phyloP scores from a whole-genome alignment of 305 asterid species.

The Fraxinus latifolia region DNA sequence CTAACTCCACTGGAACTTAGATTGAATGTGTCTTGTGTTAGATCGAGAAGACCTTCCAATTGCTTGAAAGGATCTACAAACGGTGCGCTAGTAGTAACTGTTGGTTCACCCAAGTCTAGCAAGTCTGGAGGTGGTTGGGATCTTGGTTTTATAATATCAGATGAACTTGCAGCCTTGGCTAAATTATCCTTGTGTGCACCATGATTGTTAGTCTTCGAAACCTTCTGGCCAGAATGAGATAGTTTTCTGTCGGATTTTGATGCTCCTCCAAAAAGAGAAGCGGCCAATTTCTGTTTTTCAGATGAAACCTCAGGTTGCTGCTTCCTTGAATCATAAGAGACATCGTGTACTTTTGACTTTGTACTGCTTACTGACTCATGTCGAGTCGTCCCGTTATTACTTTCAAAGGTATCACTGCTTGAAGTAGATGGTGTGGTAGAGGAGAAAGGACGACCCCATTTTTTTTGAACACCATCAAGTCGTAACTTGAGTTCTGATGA shows the following conservation, averaged over 20 bases:
- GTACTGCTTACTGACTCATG: conserved; percentile 44
- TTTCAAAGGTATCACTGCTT: conserved; percentile 36
- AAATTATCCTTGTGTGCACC: conserved; percentile 45
- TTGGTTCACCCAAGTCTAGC: conserved; percentile 80
- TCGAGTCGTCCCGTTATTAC: conserved; percentile 54
- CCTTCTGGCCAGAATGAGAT: conserved; percentile 46
- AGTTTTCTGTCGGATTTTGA: conserved; percentile 56
- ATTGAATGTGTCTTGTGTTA: conserved; percentile 44
- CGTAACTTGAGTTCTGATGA: conserved; percentile 69
- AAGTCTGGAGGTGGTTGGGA: conserved; percentile 76
- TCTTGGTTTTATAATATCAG: conserved; percentile 35
- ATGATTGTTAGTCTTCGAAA: conserved; percentile 38
- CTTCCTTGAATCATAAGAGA: conserved; percentile 54
- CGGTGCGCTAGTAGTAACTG: conserved; percentile 39
- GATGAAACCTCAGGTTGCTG: conserved; percentile 64
- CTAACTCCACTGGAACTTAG: conserved; percentile 34
- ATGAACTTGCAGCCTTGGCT: conserved; percentile 30
- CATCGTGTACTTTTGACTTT: conserved; percentile 41
- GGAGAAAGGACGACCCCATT: conserved; percentile 87
- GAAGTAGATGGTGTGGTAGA: conserved; percentile 61
- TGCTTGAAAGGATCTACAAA: conserved; percentile 79
- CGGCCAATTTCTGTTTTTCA: conserved; percentile 88
- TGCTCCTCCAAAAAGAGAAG: conserved; percentile 78
- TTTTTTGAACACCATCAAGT: conserved; percentile 90
- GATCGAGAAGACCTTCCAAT: conserved; percentile 82